Conservation (phyloP, 768 basidiomycete genomes). For the Tricholoma furcatifolium region DNA sequence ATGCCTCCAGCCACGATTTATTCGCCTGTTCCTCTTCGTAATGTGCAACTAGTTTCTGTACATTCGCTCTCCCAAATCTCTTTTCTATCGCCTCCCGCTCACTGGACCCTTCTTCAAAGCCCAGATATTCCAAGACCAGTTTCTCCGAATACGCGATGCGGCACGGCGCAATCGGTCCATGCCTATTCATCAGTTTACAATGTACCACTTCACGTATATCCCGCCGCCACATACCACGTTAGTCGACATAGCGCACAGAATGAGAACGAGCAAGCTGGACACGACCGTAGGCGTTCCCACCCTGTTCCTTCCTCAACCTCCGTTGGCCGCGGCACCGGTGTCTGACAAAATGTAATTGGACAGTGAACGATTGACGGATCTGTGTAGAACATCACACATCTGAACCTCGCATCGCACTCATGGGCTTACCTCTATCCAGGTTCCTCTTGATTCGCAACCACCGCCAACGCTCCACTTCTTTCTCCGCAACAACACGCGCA, state of each 20-base stretch:
- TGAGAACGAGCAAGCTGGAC: constrained; percentile 67
- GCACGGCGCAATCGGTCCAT: constrained; percentile 76
- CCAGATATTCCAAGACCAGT: constrained; percentile 67
- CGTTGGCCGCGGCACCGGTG: constrained; percentile 63
- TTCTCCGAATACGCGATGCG: constrained; percentile 65
- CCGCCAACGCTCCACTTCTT: constrained; percentile 69
- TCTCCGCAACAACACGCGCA: constrained; percentile 63
- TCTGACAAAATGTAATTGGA: constrained; percentile 78
- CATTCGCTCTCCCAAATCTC: constrained; percentile 60
- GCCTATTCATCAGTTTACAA: constrained; percentile 45
- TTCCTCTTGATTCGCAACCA: constrained; percentile 73
- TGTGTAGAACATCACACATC: constrained; percentile 20
- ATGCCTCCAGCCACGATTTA: constrained; percentile 65
- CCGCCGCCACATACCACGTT: constrained; percentile 57
- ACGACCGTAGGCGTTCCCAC: constrained; percentile 74
- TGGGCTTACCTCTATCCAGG: constrained; percentile 62
- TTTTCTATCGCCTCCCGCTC: constrained; percentile 54
- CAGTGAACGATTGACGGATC: constrained; percentile 83
- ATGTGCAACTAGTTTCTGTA: constrained; percentile 57
- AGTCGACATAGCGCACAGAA: constrained; percentile 84
- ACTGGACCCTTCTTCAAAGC: constrained; percentile 48
- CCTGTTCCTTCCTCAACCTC: constrained; percentile 53
- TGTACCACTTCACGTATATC: constrained; percentile 5
- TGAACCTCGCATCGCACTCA: background rate
- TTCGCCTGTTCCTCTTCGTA: constrained; percentile 78